Percentiles rank a stretch among this genome's conserved stretches.
Conservation (phyloP, 306 rosid species). For the Senna tora region DNA sequence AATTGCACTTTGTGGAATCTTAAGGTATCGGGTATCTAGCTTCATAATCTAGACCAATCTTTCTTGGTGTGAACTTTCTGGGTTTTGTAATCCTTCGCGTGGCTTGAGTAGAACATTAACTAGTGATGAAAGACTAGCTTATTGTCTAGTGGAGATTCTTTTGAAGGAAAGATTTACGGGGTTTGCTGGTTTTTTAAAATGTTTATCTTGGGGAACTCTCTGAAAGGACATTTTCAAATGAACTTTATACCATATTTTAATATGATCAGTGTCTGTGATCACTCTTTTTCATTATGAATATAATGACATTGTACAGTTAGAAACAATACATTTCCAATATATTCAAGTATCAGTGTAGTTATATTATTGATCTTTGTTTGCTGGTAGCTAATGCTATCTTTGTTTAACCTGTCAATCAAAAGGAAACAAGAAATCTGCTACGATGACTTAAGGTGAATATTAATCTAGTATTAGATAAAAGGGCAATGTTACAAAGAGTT, state of each 20-base stretch:
- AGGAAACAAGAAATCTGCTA: neutral
- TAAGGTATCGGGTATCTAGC: neutral
- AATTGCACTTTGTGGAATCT: neutral
- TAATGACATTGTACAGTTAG: neutral
- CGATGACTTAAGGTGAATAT: neutral
- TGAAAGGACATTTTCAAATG: neutral
- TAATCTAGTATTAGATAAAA: neutral
- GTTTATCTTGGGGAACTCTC: neutral
- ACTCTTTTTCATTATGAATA: neutral
- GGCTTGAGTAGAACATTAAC: neutral
- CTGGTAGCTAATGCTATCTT: constrained; percentile 21
- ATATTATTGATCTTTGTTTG: neutral
- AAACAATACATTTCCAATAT: neutral
- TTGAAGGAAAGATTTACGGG: too few species aligned
- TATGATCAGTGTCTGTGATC: neutral
- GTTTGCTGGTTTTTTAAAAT: neutral
- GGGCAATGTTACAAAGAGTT: too few species aligned
- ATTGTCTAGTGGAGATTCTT: neutral
- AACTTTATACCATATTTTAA: neutral
- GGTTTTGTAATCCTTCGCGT: neutral
- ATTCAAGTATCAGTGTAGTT: neutral
- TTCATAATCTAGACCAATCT: constrained; percentile 1
- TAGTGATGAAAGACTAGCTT: neutral
- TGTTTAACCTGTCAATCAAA: neutral
- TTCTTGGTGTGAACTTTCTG: neutral